These are phyloP conservation scores for Saccharomycopsis hybrid DNA, from an alignment of 1,139 yeast genomes.

Conservation along the genomic window DNA sequence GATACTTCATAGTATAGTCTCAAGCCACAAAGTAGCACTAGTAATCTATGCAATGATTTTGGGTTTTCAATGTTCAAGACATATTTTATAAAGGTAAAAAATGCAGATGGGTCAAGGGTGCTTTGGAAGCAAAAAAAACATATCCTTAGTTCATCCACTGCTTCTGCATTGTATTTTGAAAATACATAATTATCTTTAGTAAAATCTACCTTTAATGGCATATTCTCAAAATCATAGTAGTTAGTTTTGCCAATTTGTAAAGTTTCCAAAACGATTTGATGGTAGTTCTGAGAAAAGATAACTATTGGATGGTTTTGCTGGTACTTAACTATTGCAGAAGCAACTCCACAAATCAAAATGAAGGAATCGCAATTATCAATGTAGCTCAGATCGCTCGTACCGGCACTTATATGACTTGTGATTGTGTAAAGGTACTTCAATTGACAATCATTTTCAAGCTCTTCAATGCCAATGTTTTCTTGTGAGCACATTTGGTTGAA, in stretches of 20 bases:
- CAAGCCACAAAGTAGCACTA: not conserved
- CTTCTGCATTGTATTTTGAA: not conserved
- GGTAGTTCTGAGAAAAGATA: not conserved
- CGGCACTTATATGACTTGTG: not conserved
- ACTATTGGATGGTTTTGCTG: not conserved
- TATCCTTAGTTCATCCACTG: conserved; percentile 4
- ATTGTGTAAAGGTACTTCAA: not conserved
- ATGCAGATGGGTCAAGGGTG: not conserved
- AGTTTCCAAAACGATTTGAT: not conserved
- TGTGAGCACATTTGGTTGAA: too few species aligned
- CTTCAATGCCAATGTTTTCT: not conserved
- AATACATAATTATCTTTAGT: too few species aligned
- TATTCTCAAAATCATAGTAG: conserved; percentile 1
- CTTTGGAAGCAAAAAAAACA: conserved; percentile 1
- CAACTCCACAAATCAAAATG: not conserved
- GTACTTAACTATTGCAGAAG: not conserved
- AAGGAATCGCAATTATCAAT: not conserved
- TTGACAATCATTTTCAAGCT: not conserved
- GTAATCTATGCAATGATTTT: not conserved
- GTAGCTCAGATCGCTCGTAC: not conserved
- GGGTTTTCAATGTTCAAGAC: not conserved
- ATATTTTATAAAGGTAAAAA: not conserved
- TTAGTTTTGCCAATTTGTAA: not conserved
- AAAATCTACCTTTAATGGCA: not conserved
- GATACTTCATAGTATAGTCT: not conserved